Evolutionary conservation across 2,329 filamentous ascomycete species (phyloP), one percentile per base, ranked within the genome.

Genomic region (Curvularia sp.): DNA sequence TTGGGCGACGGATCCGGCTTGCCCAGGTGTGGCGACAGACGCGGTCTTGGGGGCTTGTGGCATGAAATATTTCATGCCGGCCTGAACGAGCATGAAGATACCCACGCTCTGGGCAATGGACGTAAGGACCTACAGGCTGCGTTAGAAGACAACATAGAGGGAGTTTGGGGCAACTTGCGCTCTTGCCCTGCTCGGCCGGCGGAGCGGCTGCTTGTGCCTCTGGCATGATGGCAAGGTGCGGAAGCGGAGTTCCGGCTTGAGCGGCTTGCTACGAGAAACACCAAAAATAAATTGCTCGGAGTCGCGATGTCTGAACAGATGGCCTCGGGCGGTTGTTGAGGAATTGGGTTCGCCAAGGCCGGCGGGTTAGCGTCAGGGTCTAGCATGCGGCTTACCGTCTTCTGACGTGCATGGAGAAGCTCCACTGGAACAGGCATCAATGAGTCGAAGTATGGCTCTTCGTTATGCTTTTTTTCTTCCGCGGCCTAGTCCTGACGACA

Each of bases 51-150:
- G 62, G 35, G 62, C 12, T 30, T 65, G 58, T 51, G 82, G 80
- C 64, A 86, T 81, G 72, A 86, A 82, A 61, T 85, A 82, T 65
- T 81, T 82, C 60, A 87, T 81, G 39, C 81, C 80, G 64, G 84
- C 85, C 67, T 89, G 86, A 48, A 83, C 79, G 55, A 85, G 77
- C 63, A 87, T 72, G 75, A 88, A 88, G 63, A 89, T 82, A 68
- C 79, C 84, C 46, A 88, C 71, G 61, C 82, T 84, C 74, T 88
- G 86, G 57, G 84, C 69, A 55, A 80, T 73, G 28, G 81, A 75
- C 59, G 63, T 68, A 41, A 78, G 52, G 24, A 76, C 54, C 77
- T 79, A 62, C 33, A 13, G 33, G 13, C 33, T 20, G 22, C 33
- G 59, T 75, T 55, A 72, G 65, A 61, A 30, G n/a, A 22, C 24